Conservation (phyloP, 192 early-diverging fungal species). For the Backusella australiensis region DNA sequence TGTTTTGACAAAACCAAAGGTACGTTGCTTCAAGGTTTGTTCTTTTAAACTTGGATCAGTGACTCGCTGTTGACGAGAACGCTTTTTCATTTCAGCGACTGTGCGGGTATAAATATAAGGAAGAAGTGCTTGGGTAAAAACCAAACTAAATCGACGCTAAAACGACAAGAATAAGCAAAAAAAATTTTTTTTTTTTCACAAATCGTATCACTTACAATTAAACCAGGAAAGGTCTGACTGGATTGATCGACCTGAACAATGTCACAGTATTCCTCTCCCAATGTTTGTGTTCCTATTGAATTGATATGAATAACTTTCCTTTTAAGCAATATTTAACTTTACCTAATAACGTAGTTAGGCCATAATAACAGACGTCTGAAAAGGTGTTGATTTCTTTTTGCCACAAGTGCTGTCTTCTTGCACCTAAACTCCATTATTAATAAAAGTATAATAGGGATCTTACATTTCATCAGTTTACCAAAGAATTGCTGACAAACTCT, state of each 20-base stretch:
- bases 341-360: slow-evolving; percentile 70
- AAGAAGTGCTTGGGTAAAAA: slow-evolving; percentile 26
- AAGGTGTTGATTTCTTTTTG: slow-evolving; percentile 60
- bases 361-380: slow-evolving; percentile 71
- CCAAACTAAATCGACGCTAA: slow-evolving; percentile 15
- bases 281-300: slow-evolving; percentile 65
- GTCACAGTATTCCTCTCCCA: slow-evolving; percentile 97
- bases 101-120: slow-evolving; percentile 28
- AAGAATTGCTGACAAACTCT: slow-evolving; percentile 59
- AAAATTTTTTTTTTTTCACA: no score
- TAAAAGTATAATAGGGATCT: neutral
- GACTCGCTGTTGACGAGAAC: slow-evolving; percentile 1
- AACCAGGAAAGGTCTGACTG: slow-evolving; percentile 49
- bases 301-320: slow-evolving; percentile 5
- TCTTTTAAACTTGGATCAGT: neutral
- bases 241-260: slow-evolving; percentile 66
- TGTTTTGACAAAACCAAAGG: slow-evolving; percentile 1
- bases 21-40: neutral
- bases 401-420: slow-evolving; percentile 57
- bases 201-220: slow-evolving; percentile 30
- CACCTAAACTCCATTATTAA: slow-evolving; percentile 35
- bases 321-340: neutral
- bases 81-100: slow-evolving; percentile 22
- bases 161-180: neutral
- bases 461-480: slow-evolving; percentile 41